phyloP scores from a whole-genome alignment of 768 basidiomycete genomes.

The Candolleomyces efflorescens region DNA sequence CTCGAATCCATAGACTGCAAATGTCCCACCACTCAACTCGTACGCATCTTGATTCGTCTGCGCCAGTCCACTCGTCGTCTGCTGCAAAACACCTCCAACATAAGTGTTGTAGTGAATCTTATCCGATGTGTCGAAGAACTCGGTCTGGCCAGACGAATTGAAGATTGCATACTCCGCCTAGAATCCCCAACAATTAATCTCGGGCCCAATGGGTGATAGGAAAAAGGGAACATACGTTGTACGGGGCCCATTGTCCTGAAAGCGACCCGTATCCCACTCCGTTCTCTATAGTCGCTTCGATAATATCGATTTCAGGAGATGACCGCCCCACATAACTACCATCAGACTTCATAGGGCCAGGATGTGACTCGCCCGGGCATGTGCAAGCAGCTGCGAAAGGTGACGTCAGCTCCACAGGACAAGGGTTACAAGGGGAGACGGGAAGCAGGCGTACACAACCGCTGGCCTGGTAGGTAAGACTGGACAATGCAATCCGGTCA shows the following conservation, averaged over 20 bases:
- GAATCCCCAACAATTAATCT: slow-evolving; percentile 3
- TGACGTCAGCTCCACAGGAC: neutral
- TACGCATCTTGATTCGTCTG: slow-evolving; percentile 64
- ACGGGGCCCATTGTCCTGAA: slow-evolving; percentile 49
- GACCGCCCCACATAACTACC: slow-evolving; percentile 56
- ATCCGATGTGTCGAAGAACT: slow-evolving; percentile 39
- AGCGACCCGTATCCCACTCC: slow-evolving; percentile 39
- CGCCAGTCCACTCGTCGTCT: slow-evolving; percentile 65
- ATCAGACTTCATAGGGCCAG: slow-evolving; percentile 34
- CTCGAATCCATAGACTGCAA: slow-evolving; percentile 41
- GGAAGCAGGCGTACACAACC: slow-evolving; percentile 21
- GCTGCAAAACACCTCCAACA: slow-evolving; percentile 57
- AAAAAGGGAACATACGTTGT: slow-evolving; percentile 45
- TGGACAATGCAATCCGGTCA: slow-evolving; percentile 7
- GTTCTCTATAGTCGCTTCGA: slow-evolving; percentile 48
- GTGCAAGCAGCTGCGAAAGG: slow-evolving; percentile 29
- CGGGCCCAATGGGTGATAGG: slow-evolving; percentile 16
- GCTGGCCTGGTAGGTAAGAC: slow-evolving; percentile 71
- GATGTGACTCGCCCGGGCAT: slow-evolving; percentile 38
- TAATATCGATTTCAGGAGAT: slow-evolving; percentile 68
- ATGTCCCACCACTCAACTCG: slow-evolving; percentile 31
- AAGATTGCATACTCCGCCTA: slow-evolving; percentile 47
- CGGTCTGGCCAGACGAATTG: slow-evolving; percentile 37
- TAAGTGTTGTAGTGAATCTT: slow-evolving; percentile 51
- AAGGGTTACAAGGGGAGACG: neutral